Evolutionary conservation across 192 early-diverging fungal genomes (phyloP), one percentile per base, ranked within the genome.

Genomic region (Dissophora globulifera): DNA sequence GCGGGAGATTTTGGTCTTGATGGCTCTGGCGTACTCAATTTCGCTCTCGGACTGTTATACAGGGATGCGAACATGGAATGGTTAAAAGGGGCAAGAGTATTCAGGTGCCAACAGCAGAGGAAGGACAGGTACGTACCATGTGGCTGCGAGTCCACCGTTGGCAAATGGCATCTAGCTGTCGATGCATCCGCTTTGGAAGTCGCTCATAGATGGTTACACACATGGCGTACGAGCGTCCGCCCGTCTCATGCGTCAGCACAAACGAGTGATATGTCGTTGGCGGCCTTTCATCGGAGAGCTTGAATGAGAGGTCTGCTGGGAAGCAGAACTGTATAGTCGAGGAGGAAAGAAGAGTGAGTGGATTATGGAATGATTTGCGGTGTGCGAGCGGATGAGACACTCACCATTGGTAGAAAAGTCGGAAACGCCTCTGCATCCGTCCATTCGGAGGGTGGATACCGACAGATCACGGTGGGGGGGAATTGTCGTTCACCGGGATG

Each of bases 211-310:
- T 66, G 12, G 79, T 81, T n/a, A 81, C 61, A 31, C 79, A 81
- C 61, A 69, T 69, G 3, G 67, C 79, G 33, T 81, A 78, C 13
- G 71, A 69, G 47, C 67, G 40, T 16, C 56, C 59, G 16, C 79
- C 79, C 30, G 67, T 57, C 50, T 81, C 79, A 27, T 81, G 79
- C 0, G 79, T 81, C 63, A 81, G 49, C 20, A 81, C 79, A 62
- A 81, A 81, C 4, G 71, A 75, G 23, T 81, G 79, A 35, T 60
- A 81, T 2, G 72, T 78, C 20, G 72, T 71, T 19, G 60, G 32
- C 12, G 79, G 79, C 12, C 32, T 46, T 45, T 67, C 61, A 16
- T 71, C 67, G 15, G 60, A 60, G 4, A 71, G 23, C 25, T 54
- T 58, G 48, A 81, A 70, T 10, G 58, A 66, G 5, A 81, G 56